These are phyloP conservation scores for Eucalyptus pumila DNA, from an alignment of 345 rosid species.

Conservation along the genomic window DNA sequence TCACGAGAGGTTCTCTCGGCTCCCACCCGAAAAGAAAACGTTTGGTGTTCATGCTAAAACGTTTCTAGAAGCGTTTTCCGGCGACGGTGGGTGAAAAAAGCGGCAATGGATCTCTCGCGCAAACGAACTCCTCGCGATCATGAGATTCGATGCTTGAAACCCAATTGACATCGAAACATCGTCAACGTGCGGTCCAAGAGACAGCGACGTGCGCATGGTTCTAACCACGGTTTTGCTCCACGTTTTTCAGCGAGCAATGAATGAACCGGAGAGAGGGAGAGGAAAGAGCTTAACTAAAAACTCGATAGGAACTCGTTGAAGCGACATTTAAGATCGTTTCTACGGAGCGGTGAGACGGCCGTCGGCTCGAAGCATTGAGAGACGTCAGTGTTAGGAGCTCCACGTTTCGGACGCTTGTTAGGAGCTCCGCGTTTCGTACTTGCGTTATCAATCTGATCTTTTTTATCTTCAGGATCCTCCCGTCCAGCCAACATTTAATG, in stretches of 20 bases:
- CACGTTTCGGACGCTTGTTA: not conserved
- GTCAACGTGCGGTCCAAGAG: not conserved
- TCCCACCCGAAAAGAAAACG: not conserved
- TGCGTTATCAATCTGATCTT: not conserved
- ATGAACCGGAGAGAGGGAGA: not conserved
- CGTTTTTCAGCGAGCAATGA: not conserved
- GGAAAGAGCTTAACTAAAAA: not conserved
- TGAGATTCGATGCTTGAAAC: not conserved
- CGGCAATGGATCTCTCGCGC: not conserved
- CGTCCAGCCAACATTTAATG: not conserved
- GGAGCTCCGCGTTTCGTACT: not conserved
- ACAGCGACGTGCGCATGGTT: not conserved
- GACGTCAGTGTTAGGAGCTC: not conserved
- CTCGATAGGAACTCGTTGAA: not conserved
- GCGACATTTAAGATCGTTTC: not conserved
- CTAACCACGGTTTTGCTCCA: not conserved
- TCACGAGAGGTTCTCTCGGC: not conserved
- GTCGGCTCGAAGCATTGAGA: not conserved
- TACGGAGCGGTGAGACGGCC: not conserved
- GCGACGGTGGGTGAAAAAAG: not conserved
- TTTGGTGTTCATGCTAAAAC: not conserved
- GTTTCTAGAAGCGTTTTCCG: not conserved
- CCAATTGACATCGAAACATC: not conserved
- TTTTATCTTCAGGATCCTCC: not conserved
- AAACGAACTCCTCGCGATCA: not conserved